Evolutionary conservation across 495 filamentous ascomycete species (phyloP).

Genomic region (Lichenothelia convexa): DNA sequence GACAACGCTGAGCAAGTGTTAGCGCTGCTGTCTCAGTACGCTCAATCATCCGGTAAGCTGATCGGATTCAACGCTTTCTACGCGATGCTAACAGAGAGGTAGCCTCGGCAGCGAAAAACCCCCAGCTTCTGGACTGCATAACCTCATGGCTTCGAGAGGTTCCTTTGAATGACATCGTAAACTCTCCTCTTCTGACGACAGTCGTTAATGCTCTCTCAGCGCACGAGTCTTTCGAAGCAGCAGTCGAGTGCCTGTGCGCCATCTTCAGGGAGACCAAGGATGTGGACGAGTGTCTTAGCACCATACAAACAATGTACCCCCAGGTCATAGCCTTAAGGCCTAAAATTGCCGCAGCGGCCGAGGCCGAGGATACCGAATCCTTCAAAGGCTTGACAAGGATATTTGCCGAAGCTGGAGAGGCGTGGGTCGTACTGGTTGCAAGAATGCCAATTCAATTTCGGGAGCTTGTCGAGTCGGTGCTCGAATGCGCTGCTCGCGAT

Average conservation of each 20-base stretch:
- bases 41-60: slow-evolving; percentile 68
- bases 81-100: slow-evolving; percentile 1
- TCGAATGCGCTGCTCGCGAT: slow-evolving; percentile 78
- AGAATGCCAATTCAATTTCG: slow-evolving; percentile 65
- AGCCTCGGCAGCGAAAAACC: slow-evolving; percentile 59
- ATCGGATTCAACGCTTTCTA: too few species aligned
- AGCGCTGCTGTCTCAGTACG: slow-evolving; percentile 66
- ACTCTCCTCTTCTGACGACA: slow-evolving; percentile 65
- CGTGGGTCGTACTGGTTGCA: slow-evolving; percentile 82
- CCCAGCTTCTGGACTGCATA: slow-evolving; percentile 81
- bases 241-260: slow-evolving; percentile 82
- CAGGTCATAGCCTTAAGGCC: slow-evolving; percentile 60
- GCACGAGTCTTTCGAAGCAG: slow-evolving; percentile 64
- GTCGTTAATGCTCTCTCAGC: slow-evolving; percentile 58
- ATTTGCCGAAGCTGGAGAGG: slow-evolving; percentile 84
- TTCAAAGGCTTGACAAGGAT: slow-evolving; percentile 78
- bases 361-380: slow-evolving; percentile 66
- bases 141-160: slow-evolving; percentile 93
- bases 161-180: slow-evolving; percentile 62
- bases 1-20: slow-evolving; percentile 81
- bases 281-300: slow-evolving; percentile 65
- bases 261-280: slow-evolving; percentile 87
- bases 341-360: slow-evolving; percentile 55
- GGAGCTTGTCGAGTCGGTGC: slow-evolving; percentile 69
- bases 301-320: slow-evolving; percentile 74